Percentiles rank a stretch among this genome's conserved stretches.
Conservation (phyloP, 805 yeast species). For the Isabelozyma heimii region DNA sequence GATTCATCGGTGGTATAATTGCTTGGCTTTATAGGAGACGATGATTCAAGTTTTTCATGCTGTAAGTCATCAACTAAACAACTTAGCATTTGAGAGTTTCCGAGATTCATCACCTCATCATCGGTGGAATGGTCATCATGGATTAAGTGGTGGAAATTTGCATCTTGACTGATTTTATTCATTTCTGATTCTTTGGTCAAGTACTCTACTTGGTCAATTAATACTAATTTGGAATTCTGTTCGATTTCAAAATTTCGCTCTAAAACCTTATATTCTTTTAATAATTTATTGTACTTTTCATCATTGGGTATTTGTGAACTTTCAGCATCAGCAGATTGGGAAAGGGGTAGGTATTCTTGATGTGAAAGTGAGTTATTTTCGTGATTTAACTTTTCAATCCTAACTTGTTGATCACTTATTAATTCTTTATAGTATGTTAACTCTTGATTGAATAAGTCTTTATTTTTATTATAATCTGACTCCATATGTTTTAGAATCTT, state of each 20-base stretch:
- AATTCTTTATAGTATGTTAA: slow-evolving; percentile 29
- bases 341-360: background rate
- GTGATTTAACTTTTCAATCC: slow-evolving; percentile 15
- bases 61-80: slow-evolving; percentile 20
- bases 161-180: background rate
- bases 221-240: slow-evolving; percentile 47
- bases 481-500: slow-evolving; percentile 23
- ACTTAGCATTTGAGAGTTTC: slow-evolving; percentile 17
- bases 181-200: slow-evolving; percentile 27
- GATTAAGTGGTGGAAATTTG: background rate
- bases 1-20: slow-evolving; percentile 11
- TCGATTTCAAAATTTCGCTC: slow-evolving; percentile 53
- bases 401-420: slow-evolving; percentile 28
- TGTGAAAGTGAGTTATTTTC: slow-evolving; percentile 12
- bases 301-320: slow-evolving; percentile 11
- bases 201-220: slow-evolving; percentile 54
- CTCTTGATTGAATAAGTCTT: slow-evolving; percentile 28
- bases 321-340: slow-evolving; percentile 3
- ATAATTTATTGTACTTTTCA: slow-evolving; percentile 25
- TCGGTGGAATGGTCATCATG: slow-evolving; percentile 2
- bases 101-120: background rate
- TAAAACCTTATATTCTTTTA: slow-evolving; percentile 37
- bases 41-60: slow-evolving; percentile 12
- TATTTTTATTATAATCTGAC: slow-evolving; percentile 24
- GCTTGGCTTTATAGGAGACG: slow-evolving; percentile 23